Evolutionary conservation across 495 filamentous ascomycete genomes (phyloP), one percentile per base, ranked within the genome.

Genomic region (Jackrogersella multiformis): DNA sequence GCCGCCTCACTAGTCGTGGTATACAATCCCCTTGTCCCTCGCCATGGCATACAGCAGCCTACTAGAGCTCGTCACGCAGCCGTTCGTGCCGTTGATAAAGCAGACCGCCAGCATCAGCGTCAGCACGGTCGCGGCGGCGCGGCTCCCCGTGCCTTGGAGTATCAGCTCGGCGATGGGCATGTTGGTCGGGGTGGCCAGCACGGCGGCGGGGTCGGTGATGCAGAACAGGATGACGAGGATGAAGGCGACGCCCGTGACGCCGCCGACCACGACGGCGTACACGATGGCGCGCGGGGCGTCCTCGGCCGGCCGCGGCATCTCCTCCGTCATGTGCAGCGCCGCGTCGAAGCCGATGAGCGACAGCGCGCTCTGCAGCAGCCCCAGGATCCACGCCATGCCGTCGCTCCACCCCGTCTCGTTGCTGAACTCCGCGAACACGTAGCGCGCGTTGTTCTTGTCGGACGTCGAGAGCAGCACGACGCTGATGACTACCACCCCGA

Each of bases 401-500:
- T 87, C 81, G 36, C 80, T 75, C 87, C 87, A 89, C 20, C 86
- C 87, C 4, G 86, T 88, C 61, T 84, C 74, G 71, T 89, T 89
- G 44, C 81, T 80, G 77, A 87, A 89, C 1, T 77, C 70, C 2
- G 82, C 78, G 64, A 88, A 89, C 0, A 86, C 86, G 58, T 84
- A 87, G 1, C 44, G 52, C 8, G 71, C 76, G 30, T 62, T 67
- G n/a, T 76, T 73, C 60, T 79, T 77, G 12, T 71, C 62, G 1
- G 73, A 74, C 3, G 72, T 75, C 9, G 77, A 64, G 16, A 78
- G 74, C 23, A 77, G 61, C 6, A 80, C 73, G 44, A 80, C 68
- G 49, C 74, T 77, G 45, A 80, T 78, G 18, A 77, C 57, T 18
- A 80, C 68, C 1, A 79, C 73, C 8, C 68, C 77, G 7, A 78